Evolutionary conservation across 176 grass and related monocot genomes (phyloP).

Genomic region (Otatea glauca): DNA sequence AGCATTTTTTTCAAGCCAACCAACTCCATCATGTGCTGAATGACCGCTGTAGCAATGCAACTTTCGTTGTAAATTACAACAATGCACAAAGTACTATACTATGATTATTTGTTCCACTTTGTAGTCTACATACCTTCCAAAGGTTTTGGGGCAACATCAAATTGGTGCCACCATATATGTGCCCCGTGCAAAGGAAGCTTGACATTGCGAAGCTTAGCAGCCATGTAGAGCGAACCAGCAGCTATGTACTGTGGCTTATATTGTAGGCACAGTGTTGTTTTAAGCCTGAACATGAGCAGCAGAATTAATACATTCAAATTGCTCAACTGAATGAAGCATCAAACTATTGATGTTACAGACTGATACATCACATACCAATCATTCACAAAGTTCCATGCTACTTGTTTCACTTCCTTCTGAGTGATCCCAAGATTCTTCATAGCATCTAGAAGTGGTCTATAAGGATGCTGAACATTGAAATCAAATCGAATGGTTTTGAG

Average conservation of each 20-base stretch:
- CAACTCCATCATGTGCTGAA: conserved; percentile 66
- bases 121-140: conserved; percentile 67
- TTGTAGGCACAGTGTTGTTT: conserved; percentile 73
- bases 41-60: conserved; percentile 56
- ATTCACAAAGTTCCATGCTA: conserved; percentile 88
- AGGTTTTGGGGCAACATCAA: conserved; percentile 72
- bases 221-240: conserved; percentile 68
- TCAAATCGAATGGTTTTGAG: conserved; percentile 78
- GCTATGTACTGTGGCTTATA: conserved; percentile 81
- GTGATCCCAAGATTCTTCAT: conserved; percentile 68
- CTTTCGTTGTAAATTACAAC: conserved; percentile 40
- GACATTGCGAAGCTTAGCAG: conserved; percentile 68
- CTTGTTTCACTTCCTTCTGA: conserved; percentile 65
- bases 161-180: conserved; percentile 81
- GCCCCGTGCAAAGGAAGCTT: conserved; percentile 64
- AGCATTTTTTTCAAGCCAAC: conserved; percentile 42
- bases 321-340: background rate
- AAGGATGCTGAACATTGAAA: conserved; percentile 80
- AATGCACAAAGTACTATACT: conserved; percentile 10
- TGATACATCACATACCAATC: conserved; percentile 65
- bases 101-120: background rate
- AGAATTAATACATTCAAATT: conserved; percentile 43
- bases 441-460: conserved; percentile 71
- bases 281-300: conserved; percentile 56
- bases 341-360: conserved; percentile 22